Evolutionary conservation across 2,329 filamentous ascomycete genomes (phyloP).

Genomic region (Pseudohalonectria lignicola): DNA sequence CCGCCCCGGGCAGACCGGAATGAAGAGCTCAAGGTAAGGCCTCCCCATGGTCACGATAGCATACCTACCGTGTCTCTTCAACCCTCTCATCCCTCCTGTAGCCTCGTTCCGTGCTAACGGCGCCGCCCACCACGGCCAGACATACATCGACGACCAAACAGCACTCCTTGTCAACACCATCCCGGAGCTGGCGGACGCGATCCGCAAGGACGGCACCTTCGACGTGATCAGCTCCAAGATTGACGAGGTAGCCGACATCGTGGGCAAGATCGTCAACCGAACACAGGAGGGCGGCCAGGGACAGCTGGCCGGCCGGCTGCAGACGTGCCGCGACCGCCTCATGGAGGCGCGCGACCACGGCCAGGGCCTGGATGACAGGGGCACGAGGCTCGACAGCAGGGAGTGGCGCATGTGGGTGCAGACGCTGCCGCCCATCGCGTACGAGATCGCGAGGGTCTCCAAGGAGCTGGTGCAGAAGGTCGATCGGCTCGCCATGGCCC

Average conservation of each 20-base stretch:
- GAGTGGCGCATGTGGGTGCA: slow-evolving; percentile 56
- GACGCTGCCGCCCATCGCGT: slow-evolving; percentile 71
- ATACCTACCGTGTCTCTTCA: too few relatives aligned
- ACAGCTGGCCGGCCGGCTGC: slow-evolving; percentile 39
- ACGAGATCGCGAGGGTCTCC: slow-evolving; percentile 72
- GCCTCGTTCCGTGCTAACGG: too few relatives aligned
- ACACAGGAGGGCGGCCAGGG: slow-evolving; percentile 38
- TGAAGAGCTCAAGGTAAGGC: slow-evolving; percentile 42
- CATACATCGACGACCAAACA: slow-evolving; percentile 76
- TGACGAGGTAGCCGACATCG: slow-evolving; percentile 56
- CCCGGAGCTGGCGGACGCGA: slow-evolving; percentile 65
- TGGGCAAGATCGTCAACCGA: slow-evolving; percentile 56
- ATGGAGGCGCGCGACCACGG: slow-evolving; percentile 52
- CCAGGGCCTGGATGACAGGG: slow-evolving; percentile 42
- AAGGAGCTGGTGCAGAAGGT: slow-evolving; percentile 52
- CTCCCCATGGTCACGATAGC: too few relatives aligned
- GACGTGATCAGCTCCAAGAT: slow-evolving; percentile 60
- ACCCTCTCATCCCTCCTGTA: too few relatives aligned
- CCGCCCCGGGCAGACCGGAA: slow-evolving; percentile 26
- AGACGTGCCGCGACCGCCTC: slow-evolving; percentile 53
- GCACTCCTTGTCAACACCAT: slow-evolving; percentile 69
- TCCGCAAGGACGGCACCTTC: slow-evolving; percentile 54
- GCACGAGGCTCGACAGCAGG: slow-evolving; percentile 37
- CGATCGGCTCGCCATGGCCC: slow-evolving; percentile 12
- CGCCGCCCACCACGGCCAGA: slow-evolving; percentile 24